Conservation (phyloP, 1,284 basidiomycete species). For the Salmacisia buchloeana region DNA sequence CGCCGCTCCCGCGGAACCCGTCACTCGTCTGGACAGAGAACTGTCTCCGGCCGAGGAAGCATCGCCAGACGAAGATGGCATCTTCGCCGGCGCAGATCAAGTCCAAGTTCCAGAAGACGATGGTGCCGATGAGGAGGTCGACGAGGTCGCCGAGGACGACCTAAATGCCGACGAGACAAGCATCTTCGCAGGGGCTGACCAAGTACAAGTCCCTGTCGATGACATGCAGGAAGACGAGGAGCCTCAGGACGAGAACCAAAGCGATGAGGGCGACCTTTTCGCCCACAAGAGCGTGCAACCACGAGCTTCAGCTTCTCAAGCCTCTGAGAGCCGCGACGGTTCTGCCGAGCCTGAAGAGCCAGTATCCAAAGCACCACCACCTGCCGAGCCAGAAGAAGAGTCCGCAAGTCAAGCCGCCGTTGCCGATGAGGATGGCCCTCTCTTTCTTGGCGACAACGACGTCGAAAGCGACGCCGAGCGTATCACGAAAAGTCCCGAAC, state of each 20-base stretch:
- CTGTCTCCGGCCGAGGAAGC: no score
- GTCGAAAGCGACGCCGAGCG: no score
- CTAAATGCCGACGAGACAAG: no score
- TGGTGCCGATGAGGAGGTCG: no score
- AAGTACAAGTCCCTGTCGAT: background rate
- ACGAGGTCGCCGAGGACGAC: no score
- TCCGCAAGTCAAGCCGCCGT: background rate
- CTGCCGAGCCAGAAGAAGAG: background rate
- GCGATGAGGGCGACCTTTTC: background rate
- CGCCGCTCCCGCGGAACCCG: no score
- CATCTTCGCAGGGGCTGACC: background rate
- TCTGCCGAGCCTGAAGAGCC: no score
- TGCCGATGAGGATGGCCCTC: no score
- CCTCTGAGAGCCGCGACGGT: no score
- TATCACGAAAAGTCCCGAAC: no score
- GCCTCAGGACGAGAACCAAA: background rate
- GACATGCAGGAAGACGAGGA: background rate
- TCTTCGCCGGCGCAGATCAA: background rate
- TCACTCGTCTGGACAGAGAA: background rate
- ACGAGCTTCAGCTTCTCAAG: no score
- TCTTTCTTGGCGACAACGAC: no score
- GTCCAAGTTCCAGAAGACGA: background rate
- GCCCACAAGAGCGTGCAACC: background rate
- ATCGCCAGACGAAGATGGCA: background rate
- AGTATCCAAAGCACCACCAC: background rate